phyloP scores from a whole-genome alignment of 805 yeast species.

The Vanderwaltozyma polyspora region DNA sequence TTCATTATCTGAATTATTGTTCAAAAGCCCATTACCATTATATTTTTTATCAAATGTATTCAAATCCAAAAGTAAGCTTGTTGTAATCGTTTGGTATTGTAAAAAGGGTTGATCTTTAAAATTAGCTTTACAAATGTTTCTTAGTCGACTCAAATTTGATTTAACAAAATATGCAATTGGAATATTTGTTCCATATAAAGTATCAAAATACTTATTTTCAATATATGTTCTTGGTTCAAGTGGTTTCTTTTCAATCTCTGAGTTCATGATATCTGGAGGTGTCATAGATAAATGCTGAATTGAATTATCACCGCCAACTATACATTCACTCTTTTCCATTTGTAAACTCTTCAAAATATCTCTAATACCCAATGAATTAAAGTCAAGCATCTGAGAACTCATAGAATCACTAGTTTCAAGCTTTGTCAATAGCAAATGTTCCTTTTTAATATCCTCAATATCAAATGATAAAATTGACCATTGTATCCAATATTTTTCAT shows the following conservation, averaged over 20 bases:
- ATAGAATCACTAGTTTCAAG: neutral
- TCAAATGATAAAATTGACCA: slow-evolving; percentile 7
- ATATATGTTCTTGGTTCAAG: slow-evolving; percentile 18
- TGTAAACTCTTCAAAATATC: neutral
- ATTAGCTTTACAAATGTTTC: slow-evolving; percentile 29
- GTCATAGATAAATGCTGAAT: slow-evolving; percentile 5
- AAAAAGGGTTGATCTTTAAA: slow-evolving; percentile 8
- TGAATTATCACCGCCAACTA: neutral
- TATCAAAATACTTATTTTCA: slow-evolving; percentile 27
- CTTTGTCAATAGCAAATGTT: neutral
- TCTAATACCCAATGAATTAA: neutral
- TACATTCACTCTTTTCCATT: neutral
- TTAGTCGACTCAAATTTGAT: slow-evolving; percentile 38
- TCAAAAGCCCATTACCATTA: slow-evolving; percentile 8
- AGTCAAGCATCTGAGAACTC: neutral
- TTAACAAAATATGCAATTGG: slow-evolving; percentile 35
- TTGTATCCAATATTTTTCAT: slow-evolving; percentile 10
- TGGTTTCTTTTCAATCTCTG: neutral
- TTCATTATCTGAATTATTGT: slow-evolving; percentile 11
- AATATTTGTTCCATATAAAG: slow-evolving; percentile 26
- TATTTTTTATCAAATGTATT: slow-evolving; percentile 36
- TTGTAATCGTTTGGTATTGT: slow-evolving; percentile 19
- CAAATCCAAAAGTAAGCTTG: slow-evolving; percentile 25
- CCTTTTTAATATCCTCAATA: slow-evolving; percentile 2
- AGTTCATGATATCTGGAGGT: slow-evolving; percentile 3